These are phyloP conservation scores for Oryza punctata DNA, from an alignment of 176 grass and related monocot species.

Conservation along the genomic window DNA sequence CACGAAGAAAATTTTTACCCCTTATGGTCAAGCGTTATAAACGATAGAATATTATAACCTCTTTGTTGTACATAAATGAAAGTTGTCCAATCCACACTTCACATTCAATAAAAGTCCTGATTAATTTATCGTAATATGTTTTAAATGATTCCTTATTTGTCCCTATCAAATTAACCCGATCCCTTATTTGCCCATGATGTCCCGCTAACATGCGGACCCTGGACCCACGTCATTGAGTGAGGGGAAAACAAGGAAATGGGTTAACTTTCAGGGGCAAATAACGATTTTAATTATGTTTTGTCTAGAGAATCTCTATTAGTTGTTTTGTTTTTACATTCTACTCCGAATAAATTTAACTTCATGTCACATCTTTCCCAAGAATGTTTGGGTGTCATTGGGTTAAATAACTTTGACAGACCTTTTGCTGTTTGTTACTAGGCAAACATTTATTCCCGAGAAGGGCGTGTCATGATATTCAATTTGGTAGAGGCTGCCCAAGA, in stretches of 20 bases:
- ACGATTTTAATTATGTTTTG: not conserved
- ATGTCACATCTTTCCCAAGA: not conserved
- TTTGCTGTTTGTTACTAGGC: conserved; percentile 54
- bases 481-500: conserved; percentile 97
- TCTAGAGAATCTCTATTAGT: not conserved
- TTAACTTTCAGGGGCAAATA: not conserved
- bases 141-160: no score
- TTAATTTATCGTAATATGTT: not conserved
- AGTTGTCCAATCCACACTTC: not conserved
- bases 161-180: no score
- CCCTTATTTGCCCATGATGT: not conserved
- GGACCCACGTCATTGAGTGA: not conserved
- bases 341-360: not conserved
- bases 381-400: conserved; percentile 17
- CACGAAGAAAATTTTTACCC: not conserved
- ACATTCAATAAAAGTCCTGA: not conserved
- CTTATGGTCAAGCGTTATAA: not conserved
- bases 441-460: conserved; percentile 88
- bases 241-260: not conserved
- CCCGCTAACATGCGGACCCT: not conserved
- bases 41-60: not conserved
- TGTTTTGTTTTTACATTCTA: conserved; percentile 13
- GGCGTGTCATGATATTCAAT: conserved; percentile 94
- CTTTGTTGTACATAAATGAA: not conserved
- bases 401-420: conserved; percentile 25